Percentiles rank a stretch among this genome's conserved stretches.
Evolutionary conservation across 257 asterid genomes (phyloP).

Genomic region (Ehretia macrophylla): DNA sequence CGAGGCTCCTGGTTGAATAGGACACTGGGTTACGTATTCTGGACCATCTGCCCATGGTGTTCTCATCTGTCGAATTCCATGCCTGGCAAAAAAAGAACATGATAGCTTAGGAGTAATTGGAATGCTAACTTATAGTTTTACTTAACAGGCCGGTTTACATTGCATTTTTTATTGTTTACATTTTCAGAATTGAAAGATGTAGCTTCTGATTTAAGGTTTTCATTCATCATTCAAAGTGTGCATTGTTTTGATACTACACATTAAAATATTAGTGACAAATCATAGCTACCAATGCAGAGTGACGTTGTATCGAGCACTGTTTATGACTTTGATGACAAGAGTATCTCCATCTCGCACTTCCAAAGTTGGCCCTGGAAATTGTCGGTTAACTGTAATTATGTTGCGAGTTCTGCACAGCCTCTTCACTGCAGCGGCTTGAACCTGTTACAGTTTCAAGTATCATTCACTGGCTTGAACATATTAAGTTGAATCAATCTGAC

Average conservation of each 20-base stretch:
- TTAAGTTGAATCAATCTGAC: background rate
- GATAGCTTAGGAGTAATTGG: background rate
- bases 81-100: slow-evolving; percentile 31
- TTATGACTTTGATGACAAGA: slow-evolving; percentile 44
- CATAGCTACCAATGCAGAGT: slow-evolving; percentile 55
- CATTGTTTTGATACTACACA: background rate
- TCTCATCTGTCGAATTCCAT: slow-evolving; percentile 63
- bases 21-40: slow-evolving; percentile 65
- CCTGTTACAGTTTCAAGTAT: slow-evolving; percentile 25
- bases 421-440: slow-evolving; percentile 38
- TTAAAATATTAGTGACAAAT: background rate
- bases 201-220: no score
- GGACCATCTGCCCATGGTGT: slow-evolving; percentile 88
- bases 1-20: slow-evolving; percentile 54
- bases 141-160: no score
- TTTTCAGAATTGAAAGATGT: no score
- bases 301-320: slow-evolving; percentile 50
- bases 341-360: slow-evolving; percentile 51
- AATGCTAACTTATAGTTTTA: no score
- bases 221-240: no score
- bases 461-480: background rate
- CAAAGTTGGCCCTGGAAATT: slow-evolving; percentile 70
- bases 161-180: no score
- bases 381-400: slow-evolving; percentile 61
- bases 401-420: slow-evolving; percentile 50